Evolutionary conservation across 148 eudicot genomes (phyloP), one percentile per base, ranked within the genome.

Genomic region (Chenopodium suecicum): DNA sequence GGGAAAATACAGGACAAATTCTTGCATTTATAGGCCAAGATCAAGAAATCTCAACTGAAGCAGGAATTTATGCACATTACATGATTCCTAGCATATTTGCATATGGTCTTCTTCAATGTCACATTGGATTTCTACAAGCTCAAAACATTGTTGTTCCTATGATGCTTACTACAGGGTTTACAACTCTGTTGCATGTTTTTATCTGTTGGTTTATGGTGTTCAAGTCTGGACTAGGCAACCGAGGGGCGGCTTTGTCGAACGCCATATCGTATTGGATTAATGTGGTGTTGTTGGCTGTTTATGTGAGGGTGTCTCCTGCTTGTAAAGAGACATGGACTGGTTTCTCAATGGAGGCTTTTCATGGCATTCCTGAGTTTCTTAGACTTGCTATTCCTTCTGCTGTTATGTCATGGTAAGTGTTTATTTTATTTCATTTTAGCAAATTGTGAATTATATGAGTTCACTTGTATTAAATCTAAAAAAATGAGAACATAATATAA

Each of bases 61-160:
- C 94, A 20, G 91, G 92, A 9, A 17, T 37, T 7, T 91, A 88
- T 66, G 89, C 91, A 3, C 86, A 86, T 6, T 88, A 75, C 80
- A 83, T 90, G 92, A 87, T 91, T 32, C 92, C 94, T 0, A 82
- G 87, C 4, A 81, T 91, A 44, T 90, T 91, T 23, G 88, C 92
- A 5, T 82, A 79, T 32, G 91, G 88, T 1, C 79, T 91, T 16
- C 87, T 91, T 41, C 92, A 91, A 82, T 86, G 90, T 70, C 90
- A 82, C 50, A 72, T 87, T 54, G 68, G 90, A 56, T 91, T 91
- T 70, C 80, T 91, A 23, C 92, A 91, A 79, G 78, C 94, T 4
- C 94, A 91, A 77, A 91, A 86, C 84, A 90, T 83, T 60, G 91
- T 90, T 1, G 29, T 88, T 10, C 94, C 94, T 2, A 91, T 91